Conservation (phyloP, 176 grass and related monocot genomes). For the Paspalum vaginatum region DNA sequence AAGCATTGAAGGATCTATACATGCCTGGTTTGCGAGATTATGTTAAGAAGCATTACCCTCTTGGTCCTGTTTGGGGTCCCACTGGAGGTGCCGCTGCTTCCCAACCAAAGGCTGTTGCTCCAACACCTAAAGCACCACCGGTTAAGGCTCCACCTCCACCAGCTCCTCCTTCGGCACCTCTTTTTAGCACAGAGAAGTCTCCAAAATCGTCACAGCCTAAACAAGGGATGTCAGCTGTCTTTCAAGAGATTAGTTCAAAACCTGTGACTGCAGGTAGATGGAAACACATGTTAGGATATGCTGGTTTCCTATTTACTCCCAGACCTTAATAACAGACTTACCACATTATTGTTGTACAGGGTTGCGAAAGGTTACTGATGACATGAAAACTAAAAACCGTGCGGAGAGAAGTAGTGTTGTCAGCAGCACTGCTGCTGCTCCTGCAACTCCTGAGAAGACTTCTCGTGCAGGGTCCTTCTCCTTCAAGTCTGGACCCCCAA, state of each 20-base stretch:
- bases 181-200: constrained; percentile 63
- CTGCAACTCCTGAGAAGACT: constrained; percentile 57
- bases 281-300: not conserved
- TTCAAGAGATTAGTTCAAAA: constrained; percentile 87
- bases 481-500: constrained; percentile 70
- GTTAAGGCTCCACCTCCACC: constrained; percentile 64
- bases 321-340: not conserved
- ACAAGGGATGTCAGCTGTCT: constrained; percentile 90
- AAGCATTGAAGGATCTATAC: constrained; percentile 96
- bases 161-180: constrained; percentile 62
- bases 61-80: constrained; percentile 77
- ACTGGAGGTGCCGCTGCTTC: constrained; percentile 45
- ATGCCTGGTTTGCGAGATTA: constrained; percentile 80
- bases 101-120: constrained; percentile 59
- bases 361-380: constrained; percentile 85
- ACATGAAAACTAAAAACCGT: constrained; percentile 96
- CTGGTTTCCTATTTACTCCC: constrained; percentile 14
- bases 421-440: constrained; percentile 28
- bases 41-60: constrained; percentile 90
- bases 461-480: constrained; percentile 63
- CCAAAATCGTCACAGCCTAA: constrained; percentile 63
- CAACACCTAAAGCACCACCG: constrained; percentile 59
- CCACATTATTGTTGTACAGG: constrained; percentile 49
- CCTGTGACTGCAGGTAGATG: constrained; percentile 70
- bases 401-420: constrained; percentile 83